Base-by-base conservation (phyloP, 2,329 filamentous ascomycete genomes). In the Zopfia rhizophila region DNA sequence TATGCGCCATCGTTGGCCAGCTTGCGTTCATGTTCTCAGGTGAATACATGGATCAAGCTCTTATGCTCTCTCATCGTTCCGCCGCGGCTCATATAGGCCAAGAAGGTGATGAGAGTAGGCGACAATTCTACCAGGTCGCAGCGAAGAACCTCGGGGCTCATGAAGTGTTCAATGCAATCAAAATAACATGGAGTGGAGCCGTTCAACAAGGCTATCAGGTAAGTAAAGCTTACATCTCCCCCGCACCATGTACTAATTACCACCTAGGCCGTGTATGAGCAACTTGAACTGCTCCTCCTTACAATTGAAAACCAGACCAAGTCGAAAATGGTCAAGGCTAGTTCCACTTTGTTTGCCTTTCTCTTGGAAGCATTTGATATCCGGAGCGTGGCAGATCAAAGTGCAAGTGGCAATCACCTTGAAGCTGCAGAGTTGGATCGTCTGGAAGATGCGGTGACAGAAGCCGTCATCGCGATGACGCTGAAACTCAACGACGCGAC, bases 401-500 rank as follows among this genome's bases (percentile, higher is more conserved):
- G 69, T 7, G 78, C 81, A 48, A n/a, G n/a, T n/a, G n/a, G n/a
- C n/a, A n/a, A n/a, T n/a, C n/a, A n/a, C n/a, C n/a, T n/a, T n/a
- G 55, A 62, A 16, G 45, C 58, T 4, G 72, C 80, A 11, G 75
- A 81, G 31, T 69, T 89, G 5, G 72, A 78, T 14, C 76, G 79
- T 29, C 77, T 91, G 10, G 90, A 96, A 66, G 74, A 76, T 2
- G 76, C 78, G 1, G 54, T 90, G 56, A 88, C 90, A 65, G 82
- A 87, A 7, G 84, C 88, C 10, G 84, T 87, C 0, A 82, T 99
- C 48, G 89, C 91, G 72, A 94, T 97, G 86, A 89, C 96, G 41
- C 91, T 96, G 78, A 97, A 97, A 78, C 83, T 99, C 51, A 97
- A 97, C 73, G 94, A 99, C 67, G 87, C 89, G 1, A 85, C 89